Base-by-base conservation (phyloP, 2,329 filamentous ascomycete genomes). In the Ceratocystis eucalypticola region DNA sequence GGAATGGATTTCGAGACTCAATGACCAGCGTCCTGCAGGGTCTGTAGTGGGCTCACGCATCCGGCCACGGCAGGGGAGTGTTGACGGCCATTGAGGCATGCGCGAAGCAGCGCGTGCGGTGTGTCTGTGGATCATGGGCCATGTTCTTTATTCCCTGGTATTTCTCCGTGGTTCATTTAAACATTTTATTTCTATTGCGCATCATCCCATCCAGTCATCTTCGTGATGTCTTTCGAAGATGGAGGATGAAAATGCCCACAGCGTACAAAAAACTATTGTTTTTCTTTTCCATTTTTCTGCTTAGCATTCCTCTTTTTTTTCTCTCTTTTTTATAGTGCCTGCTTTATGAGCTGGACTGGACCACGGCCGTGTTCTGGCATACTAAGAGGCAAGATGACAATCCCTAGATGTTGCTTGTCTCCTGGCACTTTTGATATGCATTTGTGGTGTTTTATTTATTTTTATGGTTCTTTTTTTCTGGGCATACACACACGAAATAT, bases 1-100 rank as follows among this genome's bases (percentile, higher is more conserved):
- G 65, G 93, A 97, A 76, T 99, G 93, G 91, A 76, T 94, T 33
- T 77, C 76, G 71, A 76, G 81, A 69, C 71, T 79, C 48, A 77
- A 83, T 65, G 79, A 76, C 37, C 44, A 64, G n/a, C 48, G 44
- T 41, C 37, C 57, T 20, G 28, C 62, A 5, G 57, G 55, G 20
- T 55, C 55, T 4, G 63, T 65, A 15, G 61, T 67, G 22, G 66
- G 63, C 17, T 59, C 66, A 12, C 62, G 66, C 7, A 57, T 67
- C n/a, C 62, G 57, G 28, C 62, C 57, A 8, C 53, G 66, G 12
- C 25, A 62, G 46, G 55, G 62, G 6, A 67, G 66, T 28, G 22
- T 67, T 33, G 63, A 67, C 57, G 66, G 57, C 20, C 62, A 25
- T 44, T 22, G 37, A 28, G 25, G 15, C 25, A 12, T 41, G 45